Conservation (phyloP, 306 rosid species). For the Benincasa hispida region DNA sequence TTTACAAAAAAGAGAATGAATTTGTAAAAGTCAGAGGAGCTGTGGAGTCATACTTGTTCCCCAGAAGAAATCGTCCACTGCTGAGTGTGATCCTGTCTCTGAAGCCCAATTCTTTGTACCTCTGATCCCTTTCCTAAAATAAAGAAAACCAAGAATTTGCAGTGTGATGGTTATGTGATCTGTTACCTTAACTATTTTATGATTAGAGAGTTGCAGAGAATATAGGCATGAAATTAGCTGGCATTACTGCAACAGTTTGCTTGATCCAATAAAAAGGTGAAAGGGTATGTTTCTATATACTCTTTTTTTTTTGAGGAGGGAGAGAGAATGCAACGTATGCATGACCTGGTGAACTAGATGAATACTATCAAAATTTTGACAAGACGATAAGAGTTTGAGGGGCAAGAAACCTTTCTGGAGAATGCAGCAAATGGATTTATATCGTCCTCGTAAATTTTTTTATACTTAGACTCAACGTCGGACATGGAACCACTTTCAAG, state of each 20-base stretch:
- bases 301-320: neutral
- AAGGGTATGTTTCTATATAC: neutral
- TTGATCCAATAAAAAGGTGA: neutral
- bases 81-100: constrained; percentile 98
- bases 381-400: neutral
- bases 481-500: constrained; percentile 90
- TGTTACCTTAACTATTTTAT: neutral
- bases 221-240: neutral
- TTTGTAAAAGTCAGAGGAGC: neutral
- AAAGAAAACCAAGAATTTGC: constrained; percentile 2
- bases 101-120: constrained; percentile 94
- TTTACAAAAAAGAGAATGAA: neutral
- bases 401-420: constrained; percentile 64
- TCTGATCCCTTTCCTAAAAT: constrained; percentile 87
- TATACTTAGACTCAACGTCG: constrained; percentile 95
- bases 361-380: neutral
- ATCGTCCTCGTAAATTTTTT: constrained; percentile 94
- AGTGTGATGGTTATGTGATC: constrained; percentile 8
- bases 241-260: neutral
- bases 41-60: constrained; percentile 63
- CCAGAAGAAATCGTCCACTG: constrained; percentile 98
- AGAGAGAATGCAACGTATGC: neutral
- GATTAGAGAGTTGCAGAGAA: neutral
- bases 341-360: neutral
- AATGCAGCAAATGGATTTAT: constrained; percentile 99